Evolutionary conservation across 495 filamentous ascomycete genomes (phyloP).

Genomic region (Lasiosphaeria miniovina): DNA sequence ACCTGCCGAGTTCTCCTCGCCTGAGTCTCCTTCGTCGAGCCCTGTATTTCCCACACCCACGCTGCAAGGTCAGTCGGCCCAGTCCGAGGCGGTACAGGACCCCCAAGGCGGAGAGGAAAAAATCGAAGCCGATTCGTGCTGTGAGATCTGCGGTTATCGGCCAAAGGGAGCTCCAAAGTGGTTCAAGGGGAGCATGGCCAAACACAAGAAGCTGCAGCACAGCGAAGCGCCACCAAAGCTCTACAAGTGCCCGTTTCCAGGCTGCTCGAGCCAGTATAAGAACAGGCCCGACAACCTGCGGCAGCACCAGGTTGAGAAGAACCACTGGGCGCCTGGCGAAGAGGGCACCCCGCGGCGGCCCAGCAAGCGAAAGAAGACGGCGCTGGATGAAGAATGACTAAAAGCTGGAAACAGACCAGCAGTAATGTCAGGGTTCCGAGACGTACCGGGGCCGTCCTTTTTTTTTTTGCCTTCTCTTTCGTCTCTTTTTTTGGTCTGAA

Average conservation of each 20-base stretch:
- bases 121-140: conserved; percentile 38
- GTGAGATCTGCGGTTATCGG: conserved; percentile 48
- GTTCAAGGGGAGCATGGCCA: conserved; percentile 53
- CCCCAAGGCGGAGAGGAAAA: conserved; percentile 20
- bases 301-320: conserved; percentile 51
- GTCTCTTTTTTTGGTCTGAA: too few species aligned
- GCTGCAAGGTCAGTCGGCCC: conserved; percentile 9
- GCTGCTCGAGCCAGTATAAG: conserved; percentile 48
- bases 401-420: background rate
- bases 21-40: conserved; percentile 4
- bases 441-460: background rate
- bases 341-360: conserved; percentile 30
- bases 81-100: conserved; percentile 10
- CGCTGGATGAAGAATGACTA: conserved; percentile 18
- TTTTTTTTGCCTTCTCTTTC: background rate
- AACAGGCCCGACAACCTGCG: conserved; percentile 49
- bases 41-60: background rate
- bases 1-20: background rate
- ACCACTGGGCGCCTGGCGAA: conserved; percentile 42
- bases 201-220: conserved; percentile 50
- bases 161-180: conserved; percentile 51
- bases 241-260: conserved; percentile 46
- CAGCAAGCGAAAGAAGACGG: conserved; percentile 43
- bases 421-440: too few species aligned
- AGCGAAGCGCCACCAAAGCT: conserved; percentile 41